Evolutionary conservation across 495 filamentous ascomycete genomes (phyloP).

Genomic region (Venustampulla echinocandica): DNA sequence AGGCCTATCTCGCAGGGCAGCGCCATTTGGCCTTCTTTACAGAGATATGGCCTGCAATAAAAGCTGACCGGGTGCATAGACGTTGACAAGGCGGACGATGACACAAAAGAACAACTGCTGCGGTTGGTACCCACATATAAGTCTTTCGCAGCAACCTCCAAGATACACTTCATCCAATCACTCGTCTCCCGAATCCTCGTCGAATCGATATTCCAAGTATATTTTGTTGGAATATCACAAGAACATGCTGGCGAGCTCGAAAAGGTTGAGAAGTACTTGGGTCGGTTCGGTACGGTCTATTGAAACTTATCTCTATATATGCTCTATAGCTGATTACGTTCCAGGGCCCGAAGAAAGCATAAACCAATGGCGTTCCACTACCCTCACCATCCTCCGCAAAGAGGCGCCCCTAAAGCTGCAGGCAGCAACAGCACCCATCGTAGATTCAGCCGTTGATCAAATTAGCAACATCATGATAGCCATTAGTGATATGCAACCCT

Average conservation of each 20-base stretch:
- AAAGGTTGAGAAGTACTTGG: slow-evolving; percentile 37
- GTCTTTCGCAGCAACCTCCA: slow-evolving; percentile 35
- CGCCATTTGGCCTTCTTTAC: too few species aligned
- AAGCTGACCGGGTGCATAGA: too few species aligned
- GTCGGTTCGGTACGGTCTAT: slow-evolving; percentile 33
- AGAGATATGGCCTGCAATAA: too few species aligned
- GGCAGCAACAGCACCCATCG: slow-evolving; percentile 28
- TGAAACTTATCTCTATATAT: neutral
- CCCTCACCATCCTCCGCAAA: slow-evolving; percentile 40
- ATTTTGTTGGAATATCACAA: slow-evolving; percentile 41
- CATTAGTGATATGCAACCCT: slow-evolving; percentile 23
- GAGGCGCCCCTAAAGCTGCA: slow-evolving; percentile 34
- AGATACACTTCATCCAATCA: slow-evolving; percentile 45
- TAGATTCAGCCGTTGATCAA: slow-evolving; percentile 28
- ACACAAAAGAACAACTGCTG: slow-evolving; percentile 30
- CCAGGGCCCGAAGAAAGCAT: slow-evolving; percentile 36
- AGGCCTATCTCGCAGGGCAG: too few species aligned
- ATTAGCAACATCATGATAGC: slow-evolving; percentile 21
- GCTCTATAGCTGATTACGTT: neutral
- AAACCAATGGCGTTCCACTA: slow-evolving; percentile 48
- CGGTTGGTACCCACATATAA: slow-evolving; percentile 42
- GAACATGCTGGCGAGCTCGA: slow-evolving; percentile 34
- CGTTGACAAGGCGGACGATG: too few species aligned
- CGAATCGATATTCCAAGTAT: slow-evolving; percentile 40
- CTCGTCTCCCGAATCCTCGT: slow-evolving; percentile 42